Conservation (phyloP, 2,329 filamentous ascomycete genomes). For the Trichoderma oligosporum region DNA sequence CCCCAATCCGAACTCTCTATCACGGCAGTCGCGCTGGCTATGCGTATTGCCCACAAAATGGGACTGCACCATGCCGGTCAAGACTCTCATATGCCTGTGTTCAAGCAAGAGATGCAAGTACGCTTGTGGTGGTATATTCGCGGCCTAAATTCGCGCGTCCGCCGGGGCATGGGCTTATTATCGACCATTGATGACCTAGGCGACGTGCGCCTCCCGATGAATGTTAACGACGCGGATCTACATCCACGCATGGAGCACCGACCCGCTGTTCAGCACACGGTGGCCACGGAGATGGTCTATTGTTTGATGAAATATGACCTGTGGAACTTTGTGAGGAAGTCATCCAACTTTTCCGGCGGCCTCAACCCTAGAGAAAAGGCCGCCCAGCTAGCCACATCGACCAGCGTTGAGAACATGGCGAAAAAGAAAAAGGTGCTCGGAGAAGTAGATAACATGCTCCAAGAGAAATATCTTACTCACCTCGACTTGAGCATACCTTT, state of each 20-base stretch:
- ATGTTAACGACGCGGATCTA: slow-evolving; percentile 57
- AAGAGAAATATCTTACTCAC: slow-evolving; percentile 6
- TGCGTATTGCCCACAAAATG: slow-evolving; percentile 64
- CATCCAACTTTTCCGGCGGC: neutral
- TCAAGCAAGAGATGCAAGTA: slow-evolving; percentile 63
- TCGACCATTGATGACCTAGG: slow-evolving; percentile 49
- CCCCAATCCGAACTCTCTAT: slow-evolving; percentile 45
- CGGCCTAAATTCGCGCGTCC: slow-evolving; percentile 45
- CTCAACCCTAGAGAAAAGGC: slow-evolving; percentile 6
- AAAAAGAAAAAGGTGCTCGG: neutral
- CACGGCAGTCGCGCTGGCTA: slow-evolving; percentile 57
- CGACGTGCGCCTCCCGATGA: slow-evolving; percentile 54
- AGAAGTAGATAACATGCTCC: neutral
- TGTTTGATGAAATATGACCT: slow-evolving; percentile 49
- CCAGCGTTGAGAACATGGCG: neutral
- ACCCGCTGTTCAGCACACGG: slow-evolving; percentile 43
- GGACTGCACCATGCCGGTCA: slow-evolving; percentile 61
- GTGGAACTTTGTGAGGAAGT: slow-evolving; percentile 7
- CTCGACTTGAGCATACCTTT: slow-evolving; percentile 6
- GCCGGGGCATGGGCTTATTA: slow-evolving; percentile 4
- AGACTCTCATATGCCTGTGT: slow-evolving; percentile 53
- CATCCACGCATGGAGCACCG: slow-evolving; percentile 50
- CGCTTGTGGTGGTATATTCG: slow-evolving; percentile 64
- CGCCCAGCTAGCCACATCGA: neutral
- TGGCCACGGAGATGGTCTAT: slow-evolving; percentile 60